Evolutionary conservation across 2,329 filamentous ascomycete genomes (phyloP).

Genomic region (Rhynchosporium graminicola): DNA sequence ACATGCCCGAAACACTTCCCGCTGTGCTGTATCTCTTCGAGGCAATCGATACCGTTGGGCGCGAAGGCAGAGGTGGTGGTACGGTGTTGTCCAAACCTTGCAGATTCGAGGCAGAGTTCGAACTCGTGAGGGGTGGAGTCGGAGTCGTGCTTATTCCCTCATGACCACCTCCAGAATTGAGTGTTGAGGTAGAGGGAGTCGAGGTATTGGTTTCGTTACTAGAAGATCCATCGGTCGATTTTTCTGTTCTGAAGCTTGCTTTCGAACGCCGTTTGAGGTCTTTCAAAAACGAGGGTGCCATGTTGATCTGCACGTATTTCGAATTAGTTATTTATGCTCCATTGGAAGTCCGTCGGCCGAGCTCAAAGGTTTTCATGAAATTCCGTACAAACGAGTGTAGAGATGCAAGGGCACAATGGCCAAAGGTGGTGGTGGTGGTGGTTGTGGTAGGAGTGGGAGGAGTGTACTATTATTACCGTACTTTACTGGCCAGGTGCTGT

Average conservation of each 20-base stretch:
- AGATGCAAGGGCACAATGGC: background rate
- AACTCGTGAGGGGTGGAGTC: conserved; percentile 44
- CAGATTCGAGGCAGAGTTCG: conserved; percentile 63
- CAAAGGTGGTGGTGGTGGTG: background rate
- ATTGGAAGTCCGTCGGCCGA: background rate
- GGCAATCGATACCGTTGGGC: conserved; percentile 46
- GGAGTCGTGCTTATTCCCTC: conserved; percentile 54
- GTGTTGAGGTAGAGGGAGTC: conserved; percentile 55
- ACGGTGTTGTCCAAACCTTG: conserved; percentile 55
- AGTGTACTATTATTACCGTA: background rate
- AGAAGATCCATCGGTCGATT: conserved; percentile 54
- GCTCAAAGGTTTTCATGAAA: background rate
- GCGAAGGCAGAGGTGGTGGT: conserved; percentile 48
- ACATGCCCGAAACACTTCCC: conserved; percentile 57
- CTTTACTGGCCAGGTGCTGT: background rate
- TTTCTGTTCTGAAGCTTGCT: conserved; percentile 69
- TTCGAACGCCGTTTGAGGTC: conserved; percentile 76
- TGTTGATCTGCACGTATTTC: conserved; percentile 36
- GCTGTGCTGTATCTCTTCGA: conserved; percentile 56
- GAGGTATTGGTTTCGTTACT: conserved; percentile 61
- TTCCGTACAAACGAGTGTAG: conserved; percentile 20
- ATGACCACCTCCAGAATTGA: conserved; percentile 50
- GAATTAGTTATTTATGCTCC: conserved; percentile 8
- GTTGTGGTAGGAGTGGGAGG: too few species aligned
- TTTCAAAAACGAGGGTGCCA: conserved; percentile 70